phyloP scores from a whole-genome alignment of 2,329 filamentous ascomycete species.

The Verticillium klebahnii region DNA sequence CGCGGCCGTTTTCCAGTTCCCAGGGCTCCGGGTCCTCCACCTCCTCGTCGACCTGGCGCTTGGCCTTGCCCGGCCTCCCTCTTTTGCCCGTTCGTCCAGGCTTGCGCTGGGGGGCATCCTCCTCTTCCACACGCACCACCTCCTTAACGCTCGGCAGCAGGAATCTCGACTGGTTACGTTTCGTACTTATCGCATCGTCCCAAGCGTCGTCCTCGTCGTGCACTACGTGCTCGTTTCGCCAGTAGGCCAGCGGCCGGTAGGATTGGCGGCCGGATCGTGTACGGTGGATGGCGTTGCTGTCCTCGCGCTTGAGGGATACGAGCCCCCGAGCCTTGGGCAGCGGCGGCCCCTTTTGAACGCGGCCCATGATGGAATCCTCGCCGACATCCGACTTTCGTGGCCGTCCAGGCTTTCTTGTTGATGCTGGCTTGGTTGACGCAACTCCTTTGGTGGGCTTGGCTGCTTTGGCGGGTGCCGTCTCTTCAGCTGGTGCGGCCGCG shows the following conservation, averaged over 20 bases:
- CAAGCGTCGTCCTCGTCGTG: constrained; percentile 51
- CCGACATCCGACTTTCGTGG: constrained; percentile 35
- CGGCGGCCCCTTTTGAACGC: constrained; percentile 48
- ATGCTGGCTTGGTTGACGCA: background rate
- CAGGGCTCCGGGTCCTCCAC: constrained; percentile 61
- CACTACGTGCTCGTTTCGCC: constrained; percentile 78
- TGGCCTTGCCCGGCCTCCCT: constrained; percentile 7
- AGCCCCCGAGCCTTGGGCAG: constrained; percentile 51
- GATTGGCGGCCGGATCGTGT: constrained; percentile 76
- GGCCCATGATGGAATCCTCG: constrained; percentile 41
- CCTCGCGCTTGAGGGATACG: constrained; percentile 45
- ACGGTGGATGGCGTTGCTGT: constrained; percentile 46
- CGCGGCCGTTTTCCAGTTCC: constrained; percentile 62
- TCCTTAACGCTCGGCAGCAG: constrained; percentile 70
- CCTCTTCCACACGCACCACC: constrained; percentile 69
- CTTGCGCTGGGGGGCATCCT: constrained; percentile 25
- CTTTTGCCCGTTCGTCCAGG: constrained; percentile 19
- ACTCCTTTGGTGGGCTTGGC: constrained; percentile 11
- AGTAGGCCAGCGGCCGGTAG: constrained; percentile 75
- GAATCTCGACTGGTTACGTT: constrained; percentile 34
- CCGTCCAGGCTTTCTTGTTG: constrained; percentile 21
- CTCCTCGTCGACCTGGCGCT: constrained; percentile 33
- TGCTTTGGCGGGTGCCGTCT: constrained; percentile 7
- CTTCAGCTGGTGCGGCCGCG: constrained; percentile 18
- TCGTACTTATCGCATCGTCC: background rate